Base-by-base conservation (phyloP, 805 yeast genomes). In the Cyberlindnera maritima region DNA sequence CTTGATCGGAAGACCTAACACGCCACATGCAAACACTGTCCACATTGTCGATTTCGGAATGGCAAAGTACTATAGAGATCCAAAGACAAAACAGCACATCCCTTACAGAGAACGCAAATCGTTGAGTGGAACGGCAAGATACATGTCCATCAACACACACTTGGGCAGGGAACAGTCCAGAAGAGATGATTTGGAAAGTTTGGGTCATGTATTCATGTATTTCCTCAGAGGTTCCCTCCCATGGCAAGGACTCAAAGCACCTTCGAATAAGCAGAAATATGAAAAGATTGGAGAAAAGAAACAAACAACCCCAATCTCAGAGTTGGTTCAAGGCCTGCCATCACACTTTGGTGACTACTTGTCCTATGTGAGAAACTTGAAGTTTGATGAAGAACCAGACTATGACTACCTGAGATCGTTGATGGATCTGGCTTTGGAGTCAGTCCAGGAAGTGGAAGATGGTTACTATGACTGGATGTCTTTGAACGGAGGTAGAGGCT, bases 181-280 rank as follows among this genome's bases (percentile, higher is more conserved):
- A 65, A 79, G 99, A 60, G 99, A 94, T 63, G 99, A 94, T 69
- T 77, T 94, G 62, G 99, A 94, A 71, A 88, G 96, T 46, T 75
- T 94, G 62, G 99, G 97, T 29, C 97, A 94, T 67, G 99, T 94
- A 9, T 89, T 94, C 62, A 87, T 94, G 74, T 94, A 94, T 69
- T 94, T 94, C 68, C 69, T 92, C 55, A 80, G 96, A 59, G 99
- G 99, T 39, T 88, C 88, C 49, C 74, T 94, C 61, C 99, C 99
- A 52, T 94, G 99, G 99, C 99, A 94, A 73, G 99, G 99, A 21
- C 76, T 94, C 57, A 92, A 94, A 67, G 99, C 99, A 7, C 97
- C 97, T 55, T 91, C 96, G 35, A 94, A 94, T 74, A 92, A 94
- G 70, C 97, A 89, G 61, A 94, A 94, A 70, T 94, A 94, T 68